Conservation (phyloP, 768 basidiomycete species). For the Sistotremastrum niveocremeum region DNA sequence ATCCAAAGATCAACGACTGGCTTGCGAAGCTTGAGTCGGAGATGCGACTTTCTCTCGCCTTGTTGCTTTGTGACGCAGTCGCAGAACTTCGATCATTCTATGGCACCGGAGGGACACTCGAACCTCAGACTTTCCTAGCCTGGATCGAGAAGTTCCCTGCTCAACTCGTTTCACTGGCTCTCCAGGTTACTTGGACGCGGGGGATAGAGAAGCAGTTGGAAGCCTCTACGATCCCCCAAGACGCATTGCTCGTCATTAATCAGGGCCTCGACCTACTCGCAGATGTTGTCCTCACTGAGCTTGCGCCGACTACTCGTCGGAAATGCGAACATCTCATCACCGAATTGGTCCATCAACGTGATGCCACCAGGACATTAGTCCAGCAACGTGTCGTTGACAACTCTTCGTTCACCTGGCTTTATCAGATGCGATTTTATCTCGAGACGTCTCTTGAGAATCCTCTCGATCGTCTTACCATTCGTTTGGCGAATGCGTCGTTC, state of each 20-base stretch:
- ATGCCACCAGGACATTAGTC: slow-evolving; percentile 76
- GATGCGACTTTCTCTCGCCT: slow-evolving; percentile 85
- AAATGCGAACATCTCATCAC: slow-evolving; percentile 99
- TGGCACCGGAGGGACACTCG: slow-evolving; percentile 44
- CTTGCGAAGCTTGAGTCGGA: slow-evolving; percentile 80
- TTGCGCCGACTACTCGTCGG: slow-evolving; percentile 79
- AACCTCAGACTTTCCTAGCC: slow-evolving; percentile 53
- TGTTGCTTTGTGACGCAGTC: slow-evolving; percentile 68
- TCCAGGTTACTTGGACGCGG: slow-evolving; percentile 90
- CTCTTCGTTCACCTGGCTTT: slow-evolving; percentile 82
- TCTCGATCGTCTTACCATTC: slow-evolving; percentile 66
- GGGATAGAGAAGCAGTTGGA: slow-evolving; percentile 66
- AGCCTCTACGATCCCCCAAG: slow-evolving; percentile 38
- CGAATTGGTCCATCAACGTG: slow-evolving; percentile 94
- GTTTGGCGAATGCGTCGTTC: slow-evolving; percentile 84
- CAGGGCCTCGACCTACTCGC: slow-evolving; percentile 91
- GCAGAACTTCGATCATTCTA: slow-evolving; percentile 73
- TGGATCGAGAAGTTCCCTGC: slow-evolving; percentile 96
- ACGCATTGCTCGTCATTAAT: slow-evolving; percentile 56
- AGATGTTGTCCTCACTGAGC: slow-evolving; percentile 86
- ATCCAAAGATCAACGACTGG: slow-evolving; percentile 98
- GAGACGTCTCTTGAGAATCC: slow-evolving; percentile 59
- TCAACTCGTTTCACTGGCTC: slow-evolving; percentile 88
- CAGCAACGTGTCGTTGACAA: slow-evolving; percentile 48
- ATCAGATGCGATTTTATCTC: slow-evolving; percentile 97